Conservation (phyloP, 148 eudicot genomes). For the Spergularia bocconei region DNA sequence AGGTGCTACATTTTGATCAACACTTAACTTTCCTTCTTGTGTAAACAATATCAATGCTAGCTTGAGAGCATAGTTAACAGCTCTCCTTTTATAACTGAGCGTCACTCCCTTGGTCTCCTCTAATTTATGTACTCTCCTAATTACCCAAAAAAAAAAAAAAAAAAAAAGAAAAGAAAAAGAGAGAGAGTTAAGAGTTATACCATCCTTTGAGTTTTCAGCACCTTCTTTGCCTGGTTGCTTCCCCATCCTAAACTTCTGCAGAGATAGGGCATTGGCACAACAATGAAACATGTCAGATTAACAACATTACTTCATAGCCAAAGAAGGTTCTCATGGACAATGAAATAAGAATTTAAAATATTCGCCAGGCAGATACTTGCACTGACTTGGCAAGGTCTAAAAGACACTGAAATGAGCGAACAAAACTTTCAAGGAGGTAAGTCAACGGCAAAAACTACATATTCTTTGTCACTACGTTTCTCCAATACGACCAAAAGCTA, state of each 20-base stretch:
- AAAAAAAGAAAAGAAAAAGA: too few relatives aligned
- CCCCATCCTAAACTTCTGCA: constrained; percentile 44
- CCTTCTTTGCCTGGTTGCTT: constrained; percentile 39
- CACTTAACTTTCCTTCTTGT: too few relatives aligned
- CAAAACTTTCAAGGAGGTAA: not conserved
- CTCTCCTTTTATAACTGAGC: too few relatives aligned
- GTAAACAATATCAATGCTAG: too few relatives aligned
- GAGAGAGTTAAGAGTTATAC: constrained; percentile 10
- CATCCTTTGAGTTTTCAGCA: constrained; percentile 38
- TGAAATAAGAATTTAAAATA: too few relatives aligned
- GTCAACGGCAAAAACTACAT: not conserved
- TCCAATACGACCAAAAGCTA: not conserved
- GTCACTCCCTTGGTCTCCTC: too few relatives aligned
- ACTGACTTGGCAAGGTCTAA: not conserved
- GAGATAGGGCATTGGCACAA: not conserved
- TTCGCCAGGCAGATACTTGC: too few relatives aligned
- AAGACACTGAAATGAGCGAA: not conserved
- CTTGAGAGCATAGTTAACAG: too few relatives aligned
- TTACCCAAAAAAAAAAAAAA: too few relatives aligned
- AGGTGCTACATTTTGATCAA: too few relatives aligned
- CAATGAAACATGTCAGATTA: not conserved
- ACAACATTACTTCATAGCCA: not conserved
- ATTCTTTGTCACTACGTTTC: not conserved
- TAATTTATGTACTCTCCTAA: too few relatives aligned
- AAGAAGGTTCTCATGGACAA: not conserved